Base-by-base conservation (phyloP, 225 moss, liverwort and hornwort species). In the Ulota crispa region DNA sequence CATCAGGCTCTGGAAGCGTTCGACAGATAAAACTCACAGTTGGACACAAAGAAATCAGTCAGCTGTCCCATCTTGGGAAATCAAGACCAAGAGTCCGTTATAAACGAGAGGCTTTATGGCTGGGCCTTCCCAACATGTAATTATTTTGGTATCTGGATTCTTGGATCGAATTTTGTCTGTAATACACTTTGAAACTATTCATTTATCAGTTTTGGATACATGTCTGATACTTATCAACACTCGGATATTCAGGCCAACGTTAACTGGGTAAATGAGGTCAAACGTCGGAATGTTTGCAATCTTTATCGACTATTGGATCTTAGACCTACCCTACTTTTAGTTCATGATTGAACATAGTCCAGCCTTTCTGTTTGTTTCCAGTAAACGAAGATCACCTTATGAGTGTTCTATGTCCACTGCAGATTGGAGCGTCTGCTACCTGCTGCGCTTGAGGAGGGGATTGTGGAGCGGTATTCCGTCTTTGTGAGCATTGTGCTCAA, bases 401-500 rank as follows among this genome's bases (percentile, higher is more conserved):
- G 42, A 80, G 14, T 80, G 13, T 72, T 55, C 30, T 67, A 55
- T 83, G 42, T 69, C 57, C 20, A 66, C 81, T 86, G 81, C 82
- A 92, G 92, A 86, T 84, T 99, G 61, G 89, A 90, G 83, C 80
- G 93, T 67, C 79, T 99, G 68, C 89, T 93, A 80, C 90, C 99
- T 56, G 92, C 91, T 81, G 96, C 99, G 32, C 89, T 99, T 68
- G 81, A 81, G 86, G 86, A 96, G 78, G 95, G 96, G 69, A 88
- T 96, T 50, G 87, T 96, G 83, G 96, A 99, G 80, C 93, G 93
- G 19, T 92, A 99, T 89, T 92, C 96, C 15, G 90, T 86, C 21
- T 93, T 99, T 86, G 93, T 99, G 30, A 93, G 93, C 88, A 92
- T 99, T 34, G 99, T 99, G 57, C 92, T 99, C 77, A 93, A 96